A percentile compares a stretch with the other conserved stretches of the same genome.
These are phyloP conservation scores for Lindgomyces ingoldianus DNA, from an alignment of 495 filamentous ascomycete genomes.

Conservation along the genomic window DNA sequence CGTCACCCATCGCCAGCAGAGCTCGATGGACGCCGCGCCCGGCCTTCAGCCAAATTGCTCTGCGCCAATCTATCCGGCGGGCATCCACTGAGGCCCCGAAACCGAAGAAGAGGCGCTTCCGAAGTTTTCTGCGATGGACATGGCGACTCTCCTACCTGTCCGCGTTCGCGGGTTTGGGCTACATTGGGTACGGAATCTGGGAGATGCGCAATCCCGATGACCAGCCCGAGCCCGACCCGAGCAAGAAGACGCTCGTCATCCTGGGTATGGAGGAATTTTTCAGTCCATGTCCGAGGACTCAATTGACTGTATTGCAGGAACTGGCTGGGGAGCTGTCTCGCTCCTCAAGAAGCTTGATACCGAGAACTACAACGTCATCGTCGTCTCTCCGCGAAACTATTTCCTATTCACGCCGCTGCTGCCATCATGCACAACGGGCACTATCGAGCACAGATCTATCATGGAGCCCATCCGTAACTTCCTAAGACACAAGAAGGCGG, in stretches of 20 bases:
- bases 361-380: conserved; percentile 96
- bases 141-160: conserved; percentile 79
- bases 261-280: conserved; percentile 64
- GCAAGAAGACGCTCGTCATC: conserved; percentile 96
- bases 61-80: conserved; percentile 33
- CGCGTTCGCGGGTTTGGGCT: conserved; percentile 64
- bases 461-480: conserved; percentile 99
- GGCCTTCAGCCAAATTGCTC: conserved; percentile 27
- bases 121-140: conserved; percentile 59
- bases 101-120: conserved; percentile 41
- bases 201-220: conserved; percentile 75
- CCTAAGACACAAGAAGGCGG: conserved; percentile 84
- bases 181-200: conserved; percentile 79
- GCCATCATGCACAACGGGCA: conserved; percentile 93
- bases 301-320: conserved; percentile 57
- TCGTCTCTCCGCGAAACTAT: conserved; percentile 96
- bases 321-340: conserved; percentile 95
- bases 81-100: conserved; percentile 29
- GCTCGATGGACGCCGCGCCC: conserved; percentile 34
- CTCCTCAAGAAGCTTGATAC: conserved; percentile 98
- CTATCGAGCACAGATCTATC: conserved; percentile 97
- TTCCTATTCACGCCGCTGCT: conserved; percentile 99
- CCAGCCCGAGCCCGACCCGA: conserved; percentile 76
- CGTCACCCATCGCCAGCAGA: conserved; percentile 31
- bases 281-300: not conserved